These are phyloP conservation scores for Chaetomium tenue DNA, from an alignment of 495 filamentous ascomycete genomes.

Conservation along the genomic window DNA sequence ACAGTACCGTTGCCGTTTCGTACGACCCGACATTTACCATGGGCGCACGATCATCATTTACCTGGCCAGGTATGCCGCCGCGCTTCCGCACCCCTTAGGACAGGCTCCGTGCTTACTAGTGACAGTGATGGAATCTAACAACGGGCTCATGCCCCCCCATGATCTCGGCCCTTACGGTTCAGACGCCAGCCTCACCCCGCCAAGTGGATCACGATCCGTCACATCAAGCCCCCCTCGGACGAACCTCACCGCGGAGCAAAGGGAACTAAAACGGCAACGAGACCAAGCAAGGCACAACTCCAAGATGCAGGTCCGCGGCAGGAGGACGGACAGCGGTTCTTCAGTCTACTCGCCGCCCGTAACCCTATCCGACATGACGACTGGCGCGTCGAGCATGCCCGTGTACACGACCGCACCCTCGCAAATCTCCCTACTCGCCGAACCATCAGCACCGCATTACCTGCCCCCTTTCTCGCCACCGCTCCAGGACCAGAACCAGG, in stretches of 20 bases:
- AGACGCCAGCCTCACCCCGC: conserved; percentile 46
- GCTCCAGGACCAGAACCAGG: conserved; percentile 41
- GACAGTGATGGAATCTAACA: conserved; percentile 39
- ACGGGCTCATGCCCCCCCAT: conserved; percentile 38
- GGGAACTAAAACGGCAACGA: conserved; percentile 50
- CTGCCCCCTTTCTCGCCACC: conserved; percentile 47
- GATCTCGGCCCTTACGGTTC: conserved; percentile 42
- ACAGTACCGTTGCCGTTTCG: conserved; percentile 47
- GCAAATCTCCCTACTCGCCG: conserved; percentile 47
- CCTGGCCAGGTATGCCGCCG: conserved; percentile 42
- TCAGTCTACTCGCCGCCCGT: conserved; percentile 41
- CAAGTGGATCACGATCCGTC: conserved; percentile 45
- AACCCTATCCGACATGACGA: conserved; percentile 43
- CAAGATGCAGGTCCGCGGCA: conserved; percentile 41
- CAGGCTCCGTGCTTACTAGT: conserved; percentile 20
- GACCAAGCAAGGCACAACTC: conserved; percentile 47
- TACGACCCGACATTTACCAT: conserved; percentile 49
- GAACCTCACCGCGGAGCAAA: conserved; percentile 47
- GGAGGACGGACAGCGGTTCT: conserved; percentile 44
- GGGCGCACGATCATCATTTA: conserved; percentile 45
- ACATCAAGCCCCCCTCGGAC: conserved; percentile 49
- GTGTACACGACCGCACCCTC: conserved; percentile 49
- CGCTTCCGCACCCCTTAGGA: neutral
- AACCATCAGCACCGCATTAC: conserved; percentile 44
- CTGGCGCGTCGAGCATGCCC: conserved; percentile 39